Base-by-base conservation (phyloP, 176 grass and related monocot species). In the Chrysopogon serrulatus region DNA sequence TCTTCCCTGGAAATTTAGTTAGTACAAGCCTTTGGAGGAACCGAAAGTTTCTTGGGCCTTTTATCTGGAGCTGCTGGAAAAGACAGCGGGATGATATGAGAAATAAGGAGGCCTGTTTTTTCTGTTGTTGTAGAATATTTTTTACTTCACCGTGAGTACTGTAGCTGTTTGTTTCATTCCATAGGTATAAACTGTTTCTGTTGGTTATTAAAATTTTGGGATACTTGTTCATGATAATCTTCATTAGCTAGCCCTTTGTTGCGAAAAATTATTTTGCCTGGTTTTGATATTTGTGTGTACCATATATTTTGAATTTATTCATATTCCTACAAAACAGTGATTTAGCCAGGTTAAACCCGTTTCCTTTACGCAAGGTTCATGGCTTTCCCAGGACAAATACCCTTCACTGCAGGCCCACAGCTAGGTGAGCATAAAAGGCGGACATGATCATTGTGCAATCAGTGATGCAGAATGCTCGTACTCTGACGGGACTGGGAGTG, bases 81-180 rank as follows among this genome's bases (percentile, higher is more conserved):
- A 67, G 74, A 67, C 45, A 59, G 74, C 12, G 72, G 43, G 36
- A 39, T 82, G 56, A 77, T 79, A 24, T 45, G 67, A 41, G 83
- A 49, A 90, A 90, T 90, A 87, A 90, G 79, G 5, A 48, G 74
- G 80, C 84, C 69, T 79, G 36, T 87, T 90, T 68, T 86, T 39
- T 61, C 35, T 86, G 79, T 83, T 87, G 88, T 83, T 90, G 84
- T 87, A 90, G 74, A 68, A 74, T 90, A 61, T 48, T 90, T 73
- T 86, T 69, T 33, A 40, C n/a, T 64, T 48, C 28, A 32, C 32
- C 28, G 57, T 31, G 45, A 59, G 37, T 59, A 79, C 12, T 83
- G 83, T 77, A 90, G 80, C 60, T 83, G 48, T 73, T 78, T 83
- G 79, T 90, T 77, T 79, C 68, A 67, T 83, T 79, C 68, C 30